Evolutionary conservation across 306 rosid genomes (phyloP), one percentile per base, ranked within the genome.

Genomic region (Vicia sativa): DNA sequence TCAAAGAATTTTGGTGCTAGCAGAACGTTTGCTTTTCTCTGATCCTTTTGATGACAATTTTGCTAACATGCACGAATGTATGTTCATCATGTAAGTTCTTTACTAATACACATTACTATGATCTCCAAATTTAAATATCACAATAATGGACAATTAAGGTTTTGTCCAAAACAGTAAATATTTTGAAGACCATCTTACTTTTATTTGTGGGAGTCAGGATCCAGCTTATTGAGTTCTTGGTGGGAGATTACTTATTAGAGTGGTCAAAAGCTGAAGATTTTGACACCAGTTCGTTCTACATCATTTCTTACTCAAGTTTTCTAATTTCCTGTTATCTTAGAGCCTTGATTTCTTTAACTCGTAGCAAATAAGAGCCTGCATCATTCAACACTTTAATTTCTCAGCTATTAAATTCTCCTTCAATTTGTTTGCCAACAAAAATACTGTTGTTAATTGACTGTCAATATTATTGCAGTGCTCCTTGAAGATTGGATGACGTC

Each of bases 1-100:
- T 77, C 90, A 90, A 75, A 86, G 85, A 80, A 79, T 90, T 71
- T 80, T 87, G 67, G 78, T 78, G 31, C 80, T 79, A 55, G 91
- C 89, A 13, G 98, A 93, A 50, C 86, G 83, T 52, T 83, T 90
- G 70, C 95, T 93, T 71, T 86, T 85, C 85, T 68, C 85, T 26
- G 98, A 93, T 86, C 96, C 97, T 53, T 93, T 90, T 75, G 95
- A 90, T 70, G 86, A 77, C 14, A 79, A 76, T 75, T 93, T 88
- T 80, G 83, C 96, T 68, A 58, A 59, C 72, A 75, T 85, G 84
- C 87, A 93, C 53, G 86, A 83, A 45, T 78, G 81, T 69, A 85
- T 90, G 90, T 90, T 87, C 84, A 67, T 66, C 62, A 79, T 90
- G 98, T 93, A 81, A 88, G 97, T 83, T 77, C 64, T 62, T 77